Conservation (phyloP, 306 rosid genomes). For the Castanea sativa region DNA sequence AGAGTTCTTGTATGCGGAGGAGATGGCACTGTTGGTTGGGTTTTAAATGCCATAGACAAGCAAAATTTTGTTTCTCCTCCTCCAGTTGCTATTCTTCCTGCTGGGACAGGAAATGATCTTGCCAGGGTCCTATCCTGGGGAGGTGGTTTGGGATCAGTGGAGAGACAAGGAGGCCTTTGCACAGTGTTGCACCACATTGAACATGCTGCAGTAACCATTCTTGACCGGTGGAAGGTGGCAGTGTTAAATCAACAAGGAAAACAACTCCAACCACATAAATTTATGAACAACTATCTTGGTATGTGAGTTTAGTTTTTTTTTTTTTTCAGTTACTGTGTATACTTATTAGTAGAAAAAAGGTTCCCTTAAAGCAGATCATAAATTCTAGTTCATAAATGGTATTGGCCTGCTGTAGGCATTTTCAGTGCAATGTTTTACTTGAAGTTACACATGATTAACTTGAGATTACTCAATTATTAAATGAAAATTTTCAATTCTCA, state of each 20-base stretch:
- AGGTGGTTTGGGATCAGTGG: conserved; percentile 97
- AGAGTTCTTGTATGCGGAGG: conserved; percentile 96
- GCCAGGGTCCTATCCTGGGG: conserved; percentile 99
- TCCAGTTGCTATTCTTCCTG: conserved; percentile 97
- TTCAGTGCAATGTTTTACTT: not conserved
- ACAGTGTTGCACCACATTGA: conserved; percentile 87
- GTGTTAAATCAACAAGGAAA: conserved; percentile 64
- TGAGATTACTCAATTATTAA: not conserved
- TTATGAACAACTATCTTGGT: conserved; percentile 98
- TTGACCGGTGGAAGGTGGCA: conserved; percentile 91
- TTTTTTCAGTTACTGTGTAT: not conserved
- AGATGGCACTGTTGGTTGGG: conserved; percentile 99
- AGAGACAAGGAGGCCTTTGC: conserved; percentile 97
- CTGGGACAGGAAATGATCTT: conserved; percentile 98
- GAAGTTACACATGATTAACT: not conserved
- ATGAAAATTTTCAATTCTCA: not conserved
- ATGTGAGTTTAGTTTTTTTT: conserved; percentile 29
- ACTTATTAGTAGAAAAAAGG: not conserved
- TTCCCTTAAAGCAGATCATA: conserved; percentile 17
- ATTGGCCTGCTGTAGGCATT: not conserved
- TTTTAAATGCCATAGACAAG: conserved; percentile 82
- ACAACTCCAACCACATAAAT: conserved; percentile 63
- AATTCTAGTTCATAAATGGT: conserved; percentile 2
- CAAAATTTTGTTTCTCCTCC: conserved; percentile 98
- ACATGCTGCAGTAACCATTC: conserved; percentile 94